phyloP scores from a whole-genome alignment of 2,329 filamentous ascomycete genomes.

The Aspergillus hiratsukae region DNA sequence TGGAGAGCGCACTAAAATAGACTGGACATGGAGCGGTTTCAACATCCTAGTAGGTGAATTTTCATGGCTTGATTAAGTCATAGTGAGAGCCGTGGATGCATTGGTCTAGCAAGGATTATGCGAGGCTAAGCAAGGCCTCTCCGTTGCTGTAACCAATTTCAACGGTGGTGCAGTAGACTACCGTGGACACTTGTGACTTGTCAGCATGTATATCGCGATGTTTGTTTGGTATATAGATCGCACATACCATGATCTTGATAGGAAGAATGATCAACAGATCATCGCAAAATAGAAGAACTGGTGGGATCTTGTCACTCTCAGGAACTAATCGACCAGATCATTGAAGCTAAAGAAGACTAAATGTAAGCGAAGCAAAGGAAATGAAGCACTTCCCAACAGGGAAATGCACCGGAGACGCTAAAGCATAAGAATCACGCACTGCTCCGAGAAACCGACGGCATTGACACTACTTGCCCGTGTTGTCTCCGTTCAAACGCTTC shows the following conservation, averaged over 20 bases:
- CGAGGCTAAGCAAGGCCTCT: neutral
- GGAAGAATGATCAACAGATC: neutral
- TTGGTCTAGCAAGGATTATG: neutral
- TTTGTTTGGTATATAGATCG: neutral
- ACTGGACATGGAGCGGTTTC: neutral
- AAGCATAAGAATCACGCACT: neutral
- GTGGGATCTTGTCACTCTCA: neutral
- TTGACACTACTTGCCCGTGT: neutral
- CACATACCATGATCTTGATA: neutral
- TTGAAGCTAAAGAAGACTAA: neutral
- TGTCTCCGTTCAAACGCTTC: neutral
- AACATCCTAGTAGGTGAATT: neutral
- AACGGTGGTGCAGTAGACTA: neutral
- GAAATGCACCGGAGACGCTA: neutral
- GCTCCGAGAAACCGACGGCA: neutral
- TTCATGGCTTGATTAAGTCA: neutral
- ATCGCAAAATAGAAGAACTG: neutral
- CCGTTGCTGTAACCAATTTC: neutral
- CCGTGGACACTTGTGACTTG: neutral
- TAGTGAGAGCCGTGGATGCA: neutral
- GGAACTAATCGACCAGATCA: neutral
- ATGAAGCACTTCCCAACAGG: neutral
- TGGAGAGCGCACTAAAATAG: neutral
- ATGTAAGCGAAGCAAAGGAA: neutral
- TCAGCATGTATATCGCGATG: neutral